Percentiles rank a stretch among this genome's conserved stretches.
Evolutionary conservation across 2,329 filamentous ascomycete species (phyloP).

Genomic region (Fusarium verrucosum): DNA sequence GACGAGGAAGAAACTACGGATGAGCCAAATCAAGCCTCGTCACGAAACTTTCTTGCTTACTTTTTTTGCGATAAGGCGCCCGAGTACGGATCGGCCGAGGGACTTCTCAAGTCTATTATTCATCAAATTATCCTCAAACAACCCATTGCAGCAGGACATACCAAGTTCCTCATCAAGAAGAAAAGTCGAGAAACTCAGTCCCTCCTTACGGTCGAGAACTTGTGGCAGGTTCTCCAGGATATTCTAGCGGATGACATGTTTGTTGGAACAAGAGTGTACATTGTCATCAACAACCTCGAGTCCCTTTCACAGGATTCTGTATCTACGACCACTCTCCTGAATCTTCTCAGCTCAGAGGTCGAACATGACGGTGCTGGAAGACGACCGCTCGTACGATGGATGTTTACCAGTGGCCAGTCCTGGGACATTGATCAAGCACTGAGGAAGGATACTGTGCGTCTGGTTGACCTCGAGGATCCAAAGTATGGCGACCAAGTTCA

Average conservation of each 20-base stretch:
- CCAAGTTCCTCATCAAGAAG: conserved; percentile 47
- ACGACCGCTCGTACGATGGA: conserved; percentile 46
- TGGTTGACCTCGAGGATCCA: conserved; percentile 33
- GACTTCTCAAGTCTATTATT: conserved; percentile 53
- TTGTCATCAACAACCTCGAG: conserved; percentile 55
- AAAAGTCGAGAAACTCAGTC: conserved; percentile 17
- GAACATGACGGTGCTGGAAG: conserved; percentile 7
- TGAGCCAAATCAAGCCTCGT: conserved; percentile 13
- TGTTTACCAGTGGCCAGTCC: conserved; percentile 51
- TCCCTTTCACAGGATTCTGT: conserved; percentile 47
- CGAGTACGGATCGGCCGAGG: conserved; percentile 54
- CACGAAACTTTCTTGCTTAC: conserved; percentile 48
- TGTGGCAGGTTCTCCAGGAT: conserved; percentile 55
- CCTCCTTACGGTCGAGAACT: conserved; percentile 29
- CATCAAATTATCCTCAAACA: conserved; percentile 52
- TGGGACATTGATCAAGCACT: conserved; percentile 17
- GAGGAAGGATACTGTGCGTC: conserved; percentile 1
- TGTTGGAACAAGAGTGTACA: conserved; percentile 45
- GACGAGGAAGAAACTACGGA: conserved; percentile 43
- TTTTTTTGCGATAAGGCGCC: conserved; percentile 53
- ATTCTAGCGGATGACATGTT: conserved; percentile 50
- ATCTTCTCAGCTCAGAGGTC: conserved; percentile 7
- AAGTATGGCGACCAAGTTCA: conserved; percentile 35
- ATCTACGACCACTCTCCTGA: conserved; percentile 22
- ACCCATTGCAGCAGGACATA: conserved; percentile 48